phyloP scores from a whole-genome alignment of 2,329 filamentous ascomycete species.

The Talaromyces albobiverticillius region DNA sequence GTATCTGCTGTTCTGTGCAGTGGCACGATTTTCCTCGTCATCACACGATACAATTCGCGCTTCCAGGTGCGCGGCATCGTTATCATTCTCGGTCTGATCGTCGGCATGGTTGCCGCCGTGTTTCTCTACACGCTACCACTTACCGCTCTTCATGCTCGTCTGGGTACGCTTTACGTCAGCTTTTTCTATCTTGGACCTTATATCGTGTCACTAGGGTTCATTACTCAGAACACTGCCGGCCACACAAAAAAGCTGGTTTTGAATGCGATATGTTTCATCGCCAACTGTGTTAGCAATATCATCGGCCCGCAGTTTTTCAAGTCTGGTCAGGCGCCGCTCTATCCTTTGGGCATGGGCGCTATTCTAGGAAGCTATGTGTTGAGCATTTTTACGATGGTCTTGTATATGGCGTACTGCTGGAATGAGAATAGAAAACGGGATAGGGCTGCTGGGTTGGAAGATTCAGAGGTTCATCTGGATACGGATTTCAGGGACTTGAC shows the following conservation, averaged over 20 bases:
- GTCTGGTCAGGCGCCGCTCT: slow-evolving; percentile 48
- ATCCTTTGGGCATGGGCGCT: slow-evolving; percentile 54
- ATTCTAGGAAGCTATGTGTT: slow-evolving; percentile 57
- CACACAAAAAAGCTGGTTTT: slow-evolving; percentile 64
- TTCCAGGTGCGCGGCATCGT: slow-evolving; percentile 19
- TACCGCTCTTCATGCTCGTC: slow-evolving; percentile 37
- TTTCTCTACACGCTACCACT: background rate
- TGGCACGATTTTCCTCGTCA: background rate
- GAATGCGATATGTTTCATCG: slow-evolving; percentile 59
- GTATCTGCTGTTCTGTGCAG: slow-evolving; percentile 36
- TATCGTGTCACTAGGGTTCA: slow-evolving; percentile 48
- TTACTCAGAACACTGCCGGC: slow-evolving; percentile 47
- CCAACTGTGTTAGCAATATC: slow-evolving; percentile 60
- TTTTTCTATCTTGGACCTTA: slow-evolving; percentile 56
- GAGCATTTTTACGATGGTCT: slow-evolving; percentile 47
- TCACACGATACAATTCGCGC: background rate
- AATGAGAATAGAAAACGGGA: slow-evolving; percentile 52
- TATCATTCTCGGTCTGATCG: slow-evolving; percentile 39
- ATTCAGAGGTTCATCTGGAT: background rate
- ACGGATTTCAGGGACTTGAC: background rate
- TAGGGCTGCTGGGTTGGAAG: slow-evolving; percentile 24
- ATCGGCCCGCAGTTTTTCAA: slow-evolving; percentile 63
- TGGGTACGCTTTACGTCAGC: slow-evolving; percentile 44
- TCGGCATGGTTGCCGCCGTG: background rate
- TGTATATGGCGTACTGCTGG: slow-evolving; percentile 46